Conservation (phyloP, 116 monocot genomes). For the Cymodocea nodosa region DNA sequence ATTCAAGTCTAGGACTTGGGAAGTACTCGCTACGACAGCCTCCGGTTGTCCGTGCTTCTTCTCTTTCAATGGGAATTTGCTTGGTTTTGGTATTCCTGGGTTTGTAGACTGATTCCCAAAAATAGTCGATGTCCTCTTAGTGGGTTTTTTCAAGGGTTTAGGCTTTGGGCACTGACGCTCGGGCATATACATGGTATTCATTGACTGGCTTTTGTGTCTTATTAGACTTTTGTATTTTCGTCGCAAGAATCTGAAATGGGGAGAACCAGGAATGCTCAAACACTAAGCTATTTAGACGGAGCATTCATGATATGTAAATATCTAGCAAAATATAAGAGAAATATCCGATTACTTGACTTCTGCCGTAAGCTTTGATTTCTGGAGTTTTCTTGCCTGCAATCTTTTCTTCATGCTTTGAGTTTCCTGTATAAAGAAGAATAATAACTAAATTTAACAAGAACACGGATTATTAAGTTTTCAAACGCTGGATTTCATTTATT, state of each 20-base stretch:
- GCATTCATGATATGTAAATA: not conserved
- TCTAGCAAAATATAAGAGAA: not conserved
- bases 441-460: not conserved
- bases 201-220: slow-evolving; percentile 11
- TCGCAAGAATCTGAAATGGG: slow-evolving; percentile 34
- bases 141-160: not conserved
- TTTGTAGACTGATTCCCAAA: not conserved
- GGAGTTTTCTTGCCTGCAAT: slow-evolving; percentile 8
- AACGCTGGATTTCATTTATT: not conserved
- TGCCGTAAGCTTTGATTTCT: slow-evolving; percentile 9
- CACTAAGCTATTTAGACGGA: not conserved
- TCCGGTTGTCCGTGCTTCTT: slow-evolving; percentile 17
- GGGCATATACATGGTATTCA: slow-evolving; percentile 10
- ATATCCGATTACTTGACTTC: slow-evolving; percentile 16
- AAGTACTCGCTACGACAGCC: slow-evolving; percentile 12
- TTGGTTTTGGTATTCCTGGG: slow-evolving; percentile 1
- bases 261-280: too few species aligned
- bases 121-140: not conserved
- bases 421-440: slow-evolving; percentile 12
- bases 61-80: slow-evolving; percentile 8
- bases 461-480: not conserved
- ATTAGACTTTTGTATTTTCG: slow-evolving; percentile 24
- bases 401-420: slow-evolving; percentile 13
- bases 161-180: slow-evolving; percentile 22
- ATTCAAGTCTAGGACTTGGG: slow-evolving; percentile 56